Percentiles rank a stretch among this genome's conserved stretches.
phyloP scores from a whole-genome alignment of 805 yeast genomes.

The Kodamaea fukazawae region DNA sequence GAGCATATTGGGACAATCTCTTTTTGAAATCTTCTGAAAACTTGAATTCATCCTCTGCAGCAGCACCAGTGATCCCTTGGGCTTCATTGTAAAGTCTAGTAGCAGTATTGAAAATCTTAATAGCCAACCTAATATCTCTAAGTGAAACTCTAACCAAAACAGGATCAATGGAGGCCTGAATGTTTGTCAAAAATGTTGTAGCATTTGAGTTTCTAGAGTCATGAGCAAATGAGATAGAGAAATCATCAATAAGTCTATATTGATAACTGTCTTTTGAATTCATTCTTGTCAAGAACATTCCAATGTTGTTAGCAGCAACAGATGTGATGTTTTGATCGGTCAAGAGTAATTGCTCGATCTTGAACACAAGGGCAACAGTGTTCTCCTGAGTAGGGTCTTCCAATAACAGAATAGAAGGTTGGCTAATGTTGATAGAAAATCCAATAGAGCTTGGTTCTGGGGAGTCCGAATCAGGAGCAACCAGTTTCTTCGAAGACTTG shows the following conservation, averaged over 20 bases:
- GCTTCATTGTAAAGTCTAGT: conserved; percentile 46
- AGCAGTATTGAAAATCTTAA: conserved; percentile 70
- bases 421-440: conserved; percentile 64
- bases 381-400: conserved; percentile 70
- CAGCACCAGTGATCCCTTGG: conserved; percentile 13
- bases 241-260: conserved; percentile 82
- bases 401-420: conserved; percentile 72
- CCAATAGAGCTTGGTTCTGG: conserved; percentile 32
- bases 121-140: conserved; percentile 80
- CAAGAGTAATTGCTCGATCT: conserved; percentile 72
- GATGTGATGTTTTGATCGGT: conserved; percentile 67
- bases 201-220: conserved; percentile 68
- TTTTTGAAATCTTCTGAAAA: conserved; percentile 65
- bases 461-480: background rate
- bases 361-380: conserved; percentile 88
- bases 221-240: conserved; percentile 69
- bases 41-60: conserved; percentile 28
- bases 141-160: conserved; percentile 76
- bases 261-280: conserved; percentile 56
- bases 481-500: background rate
- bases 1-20: conserved; percentile 63
- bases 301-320: conserved; percentile 71
- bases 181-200: conserved; percentile 55
- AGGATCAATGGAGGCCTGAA: conserved; percentile 76
- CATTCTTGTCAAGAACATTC: conserved; percentile 84